phyloP scores from a whole-genome alignment of 805 yeast species.

The Lipomyces starkeyi region DNA sequence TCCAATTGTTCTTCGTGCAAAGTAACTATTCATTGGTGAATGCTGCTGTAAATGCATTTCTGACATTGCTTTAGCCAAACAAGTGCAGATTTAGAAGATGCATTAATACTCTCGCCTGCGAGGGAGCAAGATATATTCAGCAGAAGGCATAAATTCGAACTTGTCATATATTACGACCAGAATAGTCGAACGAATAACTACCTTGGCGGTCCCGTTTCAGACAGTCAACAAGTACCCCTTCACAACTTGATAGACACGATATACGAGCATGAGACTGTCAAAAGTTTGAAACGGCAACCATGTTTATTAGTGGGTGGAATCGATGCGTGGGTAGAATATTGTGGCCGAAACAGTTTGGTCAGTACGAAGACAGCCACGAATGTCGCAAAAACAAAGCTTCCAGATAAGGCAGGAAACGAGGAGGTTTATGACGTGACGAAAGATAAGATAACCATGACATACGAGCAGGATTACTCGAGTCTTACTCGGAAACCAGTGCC shows the following conservation, averaged over 20 bases:
- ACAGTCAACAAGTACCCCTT: conserved; percentile 32
- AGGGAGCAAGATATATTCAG: conserved; percentile 61
- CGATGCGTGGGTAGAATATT: conserved; percentile 49
- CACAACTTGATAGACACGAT: conserved; percentile 50
- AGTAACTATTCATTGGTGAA: conserved; percentile 13
- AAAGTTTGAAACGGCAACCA: conserved; percentile 51
- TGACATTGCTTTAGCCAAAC: conserved; percentile 47
- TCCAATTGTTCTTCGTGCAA: conserved; percentile 61
- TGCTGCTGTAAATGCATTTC: not conserved
- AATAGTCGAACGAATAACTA: conserved; percentile 32
- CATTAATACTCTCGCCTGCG: conserved; percentile 63
- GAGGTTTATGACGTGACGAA: not conserved
- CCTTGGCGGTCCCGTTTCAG: conserved; percentile 37
- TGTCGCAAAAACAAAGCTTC: not conserved
- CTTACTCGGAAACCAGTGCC: not conserved
- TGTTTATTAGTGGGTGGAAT: conserved; percentile 65
- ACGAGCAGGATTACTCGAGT: conserved; percentile 7
- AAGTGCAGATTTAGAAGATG: conserved; percentile 70
- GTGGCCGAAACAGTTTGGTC: conserved; percentile 36
- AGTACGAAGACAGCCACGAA: not conserved
- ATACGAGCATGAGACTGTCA: conserved; percentile 48
- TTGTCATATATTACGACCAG: conserved; percentile 71
- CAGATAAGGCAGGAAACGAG: not conserved
- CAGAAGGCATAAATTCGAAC: conserved; percentile 60
- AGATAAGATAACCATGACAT: conserved; percentile 4